phyloP scores from a whole-genome alignment of 768 basidiomycete species.

The Panaeolus papilionaceus region DNA sequence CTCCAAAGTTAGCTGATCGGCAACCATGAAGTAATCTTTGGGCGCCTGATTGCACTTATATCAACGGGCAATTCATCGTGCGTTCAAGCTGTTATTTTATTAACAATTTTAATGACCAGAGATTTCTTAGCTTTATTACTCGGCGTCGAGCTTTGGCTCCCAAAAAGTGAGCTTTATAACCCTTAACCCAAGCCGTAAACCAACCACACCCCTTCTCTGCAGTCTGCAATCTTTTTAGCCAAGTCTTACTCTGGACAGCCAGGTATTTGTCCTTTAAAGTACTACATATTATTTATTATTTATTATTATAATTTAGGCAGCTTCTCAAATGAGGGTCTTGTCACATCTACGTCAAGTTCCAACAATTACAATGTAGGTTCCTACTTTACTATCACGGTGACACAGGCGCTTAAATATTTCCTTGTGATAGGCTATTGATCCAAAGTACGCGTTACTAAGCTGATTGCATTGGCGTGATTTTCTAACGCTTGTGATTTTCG shows the following conservation, averaged over 20 bases:
- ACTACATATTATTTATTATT: background rate
- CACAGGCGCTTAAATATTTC: background rate
- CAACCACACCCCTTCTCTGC: background rate
- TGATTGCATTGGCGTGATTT: background rate
- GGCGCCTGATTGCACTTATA: constrained; percentile 45
- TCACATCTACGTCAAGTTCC: constrained; percentile 46
- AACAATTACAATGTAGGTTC: constrained; percentile 48
- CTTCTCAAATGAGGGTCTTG: constrained; percentile 53
- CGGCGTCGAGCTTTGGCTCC: constrained; percentile 60
- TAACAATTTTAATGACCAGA: background rate
- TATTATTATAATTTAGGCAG: constrained; percentile 34
- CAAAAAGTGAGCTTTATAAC: constrained; percentile 43
- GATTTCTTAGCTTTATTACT: constrained; percentile 53
- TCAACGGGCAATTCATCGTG: constrained; percentile 32
- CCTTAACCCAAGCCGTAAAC: background rate
- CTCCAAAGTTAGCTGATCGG: background rate
- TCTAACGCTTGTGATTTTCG: constrained; percentile 2
- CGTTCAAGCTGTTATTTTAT: background rate
- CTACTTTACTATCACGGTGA: background rate
- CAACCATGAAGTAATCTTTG: constrained; percentile 38
- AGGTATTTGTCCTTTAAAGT: constrained; percentile 28
- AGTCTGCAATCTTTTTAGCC: constrained; percentile 62
- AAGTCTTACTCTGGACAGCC: constrained; percentile 55
- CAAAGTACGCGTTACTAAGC: constrained; percentile 43
- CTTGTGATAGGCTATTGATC: constrained; percentile 53